phyloP scores from a whole-genome alignment of 208 protist species.

The Acanthamoeba lenticulata region DNA sequence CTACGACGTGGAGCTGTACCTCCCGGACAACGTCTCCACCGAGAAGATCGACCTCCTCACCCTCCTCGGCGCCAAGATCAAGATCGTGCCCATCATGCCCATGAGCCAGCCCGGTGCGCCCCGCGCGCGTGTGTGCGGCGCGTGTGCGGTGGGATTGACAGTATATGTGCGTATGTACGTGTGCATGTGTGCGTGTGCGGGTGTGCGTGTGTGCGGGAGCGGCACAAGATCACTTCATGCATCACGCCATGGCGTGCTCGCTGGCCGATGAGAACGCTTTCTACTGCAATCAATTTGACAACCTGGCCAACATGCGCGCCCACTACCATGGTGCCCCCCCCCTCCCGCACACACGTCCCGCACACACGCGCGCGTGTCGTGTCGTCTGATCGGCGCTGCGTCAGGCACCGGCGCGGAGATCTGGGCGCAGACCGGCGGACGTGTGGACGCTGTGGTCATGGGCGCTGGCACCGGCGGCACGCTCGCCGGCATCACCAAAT shows the following conservation, averaged over 20 bases:
- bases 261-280: constrained; percentile 33
- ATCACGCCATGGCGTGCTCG: constrained; percentile 74
- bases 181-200: background rate
- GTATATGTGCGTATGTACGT: background rate
- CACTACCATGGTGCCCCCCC: constrained; percentile 81
- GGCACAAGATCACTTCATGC: background rate
- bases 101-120: background rate
- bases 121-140: no score
- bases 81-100: constrained; percentile 4
- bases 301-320: constrained; percentile 79
- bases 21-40: background rate
- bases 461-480: constrained; percentile 85
- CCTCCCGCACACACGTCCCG: constrained; percentile 25
- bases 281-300: constrained; percentile 86
- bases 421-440: background rate
- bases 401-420: background rate
- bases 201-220: no score
- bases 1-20: background rate
- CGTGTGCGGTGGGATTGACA: no score
- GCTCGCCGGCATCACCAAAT: constrained; percentile 79
- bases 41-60: background rate
- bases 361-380: no score
- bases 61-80: background rate
- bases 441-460: constrained; percentile 66
- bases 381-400: background rate